phyloP scores from a whole-genome alignment of 148 eudicot species.

The Drosera capensis region DNA sequence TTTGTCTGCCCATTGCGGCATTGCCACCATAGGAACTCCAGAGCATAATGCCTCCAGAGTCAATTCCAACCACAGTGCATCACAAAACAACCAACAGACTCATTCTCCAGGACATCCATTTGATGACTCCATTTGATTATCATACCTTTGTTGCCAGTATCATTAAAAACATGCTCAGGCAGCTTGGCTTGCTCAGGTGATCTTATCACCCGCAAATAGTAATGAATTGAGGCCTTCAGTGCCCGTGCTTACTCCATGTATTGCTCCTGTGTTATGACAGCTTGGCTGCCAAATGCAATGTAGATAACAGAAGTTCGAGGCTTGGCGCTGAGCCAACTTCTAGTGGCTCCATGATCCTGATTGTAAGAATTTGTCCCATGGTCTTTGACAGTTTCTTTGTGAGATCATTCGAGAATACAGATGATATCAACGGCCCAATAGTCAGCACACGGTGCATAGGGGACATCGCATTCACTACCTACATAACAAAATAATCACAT shows the following conservation, averaged over 20 bases:
- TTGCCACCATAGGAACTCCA: slow-evolving; percentile 34
- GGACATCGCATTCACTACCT: too few species aligned
- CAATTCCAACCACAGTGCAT: slow-evolving; percentile 52
- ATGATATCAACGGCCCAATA: too few species aligned
- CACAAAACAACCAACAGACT: slow-evolving; percentile 27
- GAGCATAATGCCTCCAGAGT: slow-evolving; percentile 33
- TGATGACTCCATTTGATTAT: slow-evolving; percentile 40
- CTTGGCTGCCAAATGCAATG: slow-evolving; percentile 47
- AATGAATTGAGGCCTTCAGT: slow-evolving; percentile 7
- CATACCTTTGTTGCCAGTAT: slow-evolving; percentile 15
- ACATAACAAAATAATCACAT: too few species aligned
- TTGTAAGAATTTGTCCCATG: background rate
- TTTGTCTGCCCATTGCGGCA: slow-evolving; percentile 42
- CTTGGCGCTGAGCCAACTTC: background rate
- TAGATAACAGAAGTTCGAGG: slow-evolving; percentile 25
- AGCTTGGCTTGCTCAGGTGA: slow-evolving; percentile 27
- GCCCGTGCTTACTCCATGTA: slow-evolving; percentile 43
- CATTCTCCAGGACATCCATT: slow-evolving; percentile 20
- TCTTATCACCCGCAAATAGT: slow-evolving; percentile 52
- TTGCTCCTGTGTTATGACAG: slow-evolving; percentile 18
- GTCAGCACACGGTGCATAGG: too few species aligned
- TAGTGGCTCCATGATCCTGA: background rate
- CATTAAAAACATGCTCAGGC: slow-evolving; percentile 12
- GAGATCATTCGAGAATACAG: too few species aligned
- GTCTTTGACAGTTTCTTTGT: too few species aligned